Evolutionary conservation across 1,139 yeast genomes (phyloP).

Genomic region (Suzukiozyma palmioleophila): DNA sequence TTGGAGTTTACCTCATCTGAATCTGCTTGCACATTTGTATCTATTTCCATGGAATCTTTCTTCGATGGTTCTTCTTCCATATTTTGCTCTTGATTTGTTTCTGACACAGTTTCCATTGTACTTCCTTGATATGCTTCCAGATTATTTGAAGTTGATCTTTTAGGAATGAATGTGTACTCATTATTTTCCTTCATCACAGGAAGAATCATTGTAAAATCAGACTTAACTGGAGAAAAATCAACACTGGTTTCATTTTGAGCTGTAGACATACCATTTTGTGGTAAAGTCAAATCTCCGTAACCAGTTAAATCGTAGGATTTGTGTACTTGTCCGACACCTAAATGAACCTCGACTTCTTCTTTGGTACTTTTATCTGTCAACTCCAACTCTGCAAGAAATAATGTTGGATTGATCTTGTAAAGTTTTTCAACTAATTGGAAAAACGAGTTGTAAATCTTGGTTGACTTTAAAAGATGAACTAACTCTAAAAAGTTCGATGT

Average conservation of each 20-base stretch:
- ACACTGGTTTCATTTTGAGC: constrained; percentile 7
- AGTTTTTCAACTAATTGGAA: constrained; percentile 25
- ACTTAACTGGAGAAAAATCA: constrained; percentile 27
- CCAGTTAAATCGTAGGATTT: not conserved
- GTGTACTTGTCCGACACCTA: constrained; percentile 19
- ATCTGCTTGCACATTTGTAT: constrained; percentile 2
- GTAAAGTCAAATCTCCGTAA: constrained; percentile 19
- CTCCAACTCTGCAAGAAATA: constrained; percentile 25
- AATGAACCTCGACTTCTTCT: constrained; percentile 31
- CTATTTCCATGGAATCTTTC: no score
- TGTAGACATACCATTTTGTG: constrained; percentile 7
- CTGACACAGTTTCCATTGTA: no score
- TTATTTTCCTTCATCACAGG: constrained; percentile 20
- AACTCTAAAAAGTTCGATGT: constrained; percentile 28
- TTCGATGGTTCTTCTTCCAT: no score
- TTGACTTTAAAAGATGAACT: constrained; percentile 29
- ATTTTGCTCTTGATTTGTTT: no score
- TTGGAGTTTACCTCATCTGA: constrained; percentile 2
- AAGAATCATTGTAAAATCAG: constrained; percentile 37
- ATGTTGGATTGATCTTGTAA: constrained; percentile 24
- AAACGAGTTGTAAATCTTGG: constrained; percentile 23
- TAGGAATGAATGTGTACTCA: constrained; percentile 9
- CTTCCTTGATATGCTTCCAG: no score
- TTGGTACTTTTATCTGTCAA: constrained; percentile 20
- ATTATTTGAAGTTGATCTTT: not conserved